Evolutionary conservation across 169 alveolate genomes (phyloP), one percentile per base, ranked within the genome.

Genomic region (Plasmodium vivax): DNA sequence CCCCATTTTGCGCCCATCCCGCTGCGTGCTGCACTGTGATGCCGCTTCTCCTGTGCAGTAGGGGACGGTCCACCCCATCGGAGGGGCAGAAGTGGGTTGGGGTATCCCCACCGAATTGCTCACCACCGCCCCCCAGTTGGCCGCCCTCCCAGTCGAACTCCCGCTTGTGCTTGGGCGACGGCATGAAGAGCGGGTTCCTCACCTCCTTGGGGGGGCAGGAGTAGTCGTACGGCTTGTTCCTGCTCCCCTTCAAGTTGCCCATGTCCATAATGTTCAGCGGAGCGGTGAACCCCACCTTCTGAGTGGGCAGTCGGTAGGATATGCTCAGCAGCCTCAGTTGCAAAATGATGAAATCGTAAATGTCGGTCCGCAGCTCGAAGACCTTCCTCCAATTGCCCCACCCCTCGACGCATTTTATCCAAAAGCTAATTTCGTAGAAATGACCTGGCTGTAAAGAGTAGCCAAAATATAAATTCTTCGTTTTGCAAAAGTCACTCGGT

Each of bases 401-500:
- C 19, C 97, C 94, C 84, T 96, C 98, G 41, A 96, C 94, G 82
- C 98, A 96, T 85, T 96, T 96, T 32, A 95, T 88, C 98, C 98
- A 96, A 56, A 95, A 82, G 68, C 96, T 92, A 5, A 96, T 82
- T 80, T 94, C 93, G 79, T 95, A 95, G 81, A 96, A 96, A 93
- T 97, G 96, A 3, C 98, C 98, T 14, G 98, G 98, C 85, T 95
- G 96, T 43, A 96, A 93, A 38, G 96, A 96, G 82, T 56, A 83
- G 23, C 95, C 96, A 94, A 85, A 97, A 32, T 96, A 93, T 41
- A 82, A 79, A 71, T 95, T 95, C 41, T 97, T 95, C 6, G 97
- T 96, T 82, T 96, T 96, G 79, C 97, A 97, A 87, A 97, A 97
- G 85, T 97, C 98, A 77, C 96, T 96, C 19, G 98, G 98, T 30